Conservation (phyloP, 768 basidiomycete genomes). For the Royoungia palumana region DNA sequence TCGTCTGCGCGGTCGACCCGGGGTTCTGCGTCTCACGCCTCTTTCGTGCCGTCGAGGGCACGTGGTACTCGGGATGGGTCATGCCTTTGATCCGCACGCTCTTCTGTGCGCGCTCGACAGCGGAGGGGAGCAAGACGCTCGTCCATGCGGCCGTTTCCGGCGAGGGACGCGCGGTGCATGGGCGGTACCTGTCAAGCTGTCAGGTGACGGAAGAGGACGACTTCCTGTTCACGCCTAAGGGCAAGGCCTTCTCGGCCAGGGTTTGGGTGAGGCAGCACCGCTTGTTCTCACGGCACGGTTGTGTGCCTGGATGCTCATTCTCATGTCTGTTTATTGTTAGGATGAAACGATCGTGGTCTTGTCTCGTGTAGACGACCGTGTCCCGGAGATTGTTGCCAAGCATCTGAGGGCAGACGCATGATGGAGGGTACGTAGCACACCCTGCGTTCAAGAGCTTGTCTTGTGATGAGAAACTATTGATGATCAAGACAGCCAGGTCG, state of each 20-base stretch:
- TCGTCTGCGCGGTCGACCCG: conserved; percentile 22
- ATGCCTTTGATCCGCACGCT: conserved; percentile 3
- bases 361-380: no score
- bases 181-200: conserved; percentile 27
- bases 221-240: conserved; percentile 27
- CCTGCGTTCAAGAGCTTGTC: no score
- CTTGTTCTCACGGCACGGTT: no score
- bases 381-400: no score
- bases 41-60: conserved; percentile 15
- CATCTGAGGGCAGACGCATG: no score
- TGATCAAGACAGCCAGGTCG: no score
- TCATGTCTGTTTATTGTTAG: no score
- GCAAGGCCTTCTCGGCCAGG: conserved; percentile 6
- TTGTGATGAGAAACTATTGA: no score
- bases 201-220: conserved; percentile 26
- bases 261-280: no score
- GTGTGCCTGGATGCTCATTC: no score
- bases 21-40: conserved; percentile 32
- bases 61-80: conserved; percentile 5
- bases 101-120: conserved; percentile 24
- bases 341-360: no score
- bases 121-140: conserved; percentile 33
- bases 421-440: no score
- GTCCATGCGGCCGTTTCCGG: conserved; percentile 27
- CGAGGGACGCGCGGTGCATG: conserved; percentile 15